Evolutionary conservation across 495 filamentous ascomycete species (phyloP).

Genomic region (Neurospora cerealis): DNA sequence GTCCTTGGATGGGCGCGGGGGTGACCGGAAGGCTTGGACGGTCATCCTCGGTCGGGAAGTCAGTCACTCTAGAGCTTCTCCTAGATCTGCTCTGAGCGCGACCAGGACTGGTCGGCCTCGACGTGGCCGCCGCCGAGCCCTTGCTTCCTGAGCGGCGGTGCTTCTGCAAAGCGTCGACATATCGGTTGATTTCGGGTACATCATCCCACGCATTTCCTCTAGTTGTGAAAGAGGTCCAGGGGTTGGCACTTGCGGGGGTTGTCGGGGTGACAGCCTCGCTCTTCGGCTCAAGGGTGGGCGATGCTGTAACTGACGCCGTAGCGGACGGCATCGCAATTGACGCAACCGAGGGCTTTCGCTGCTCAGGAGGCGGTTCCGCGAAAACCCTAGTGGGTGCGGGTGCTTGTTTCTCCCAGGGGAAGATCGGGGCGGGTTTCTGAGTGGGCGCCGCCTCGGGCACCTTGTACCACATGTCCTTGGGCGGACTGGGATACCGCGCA

Average conservation of each 20-base stretch:
- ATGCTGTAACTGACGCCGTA: conserved; percentile 26
- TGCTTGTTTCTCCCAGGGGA: conserved; percentile 72
- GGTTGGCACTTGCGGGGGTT: conserved; percentile 31
- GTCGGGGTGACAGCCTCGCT: conserved; percentile 34
- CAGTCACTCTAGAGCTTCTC: conserved; percentile 58
- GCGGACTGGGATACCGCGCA: conserved; percentile 65
- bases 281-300: conserved; percentile 24
- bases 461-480: conserved; percentile 75
- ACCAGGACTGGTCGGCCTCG: background rate
- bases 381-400: conserved; percentile 67
- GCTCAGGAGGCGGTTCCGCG: conserved; percentile 31
- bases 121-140: conserved; percentile 30
- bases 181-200: conserved; percentile 69
- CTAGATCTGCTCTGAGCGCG: conserved; percentile 17
- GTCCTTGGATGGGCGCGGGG: conserved; percentile 58
- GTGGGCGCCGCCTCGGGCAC: conserved; percentile 48
- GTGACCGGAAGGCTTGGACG: conserved; percentile 87
- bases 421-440: conserved; percentile 54
- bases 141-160: conserved; percentile 52
- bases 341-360: conserved; percentile 12
- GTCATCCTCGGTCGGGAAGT: conserved; percentile 77
- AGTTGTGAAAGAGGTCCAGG: conserved; percentile 50
- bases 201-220: conserved; percentile 82
- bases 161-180: conserved; percentile 61
- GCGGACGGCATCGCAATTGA: conserved; percentile 8